Evolutionary conservation across 1,139 yeast species (phyloP).

Genomic region (Hansenula lynferdii): DNA sequence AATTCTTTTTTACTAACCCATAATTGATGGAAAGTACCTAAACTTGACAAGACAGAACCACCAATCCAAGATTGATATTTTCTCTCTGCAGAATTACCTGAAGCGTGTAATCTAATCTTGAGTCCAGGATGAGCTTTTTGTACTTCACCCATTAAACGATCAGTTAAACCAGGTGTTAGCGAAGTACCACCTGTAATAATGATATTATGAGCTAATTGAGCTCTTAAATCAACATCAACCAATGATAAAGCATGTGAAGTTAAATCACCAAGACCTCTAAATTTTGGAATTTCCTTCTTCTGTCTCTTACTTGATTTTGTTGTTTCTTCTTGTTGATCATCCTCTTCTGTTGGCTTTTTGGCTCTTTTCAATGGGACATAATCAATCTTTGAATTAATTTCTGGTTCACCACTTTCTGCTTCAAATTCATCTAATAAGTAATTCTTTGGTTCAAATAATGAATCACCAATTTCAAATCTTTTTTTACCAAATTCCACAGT

Average conservation of each 20-base stretch:
- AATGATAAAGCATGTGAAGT: slow-evolving; percentile 65
- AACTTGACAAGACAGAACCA: slow-evolving; percentile 84
- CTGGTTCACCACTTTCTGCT: slow-evolving; percentile 24
- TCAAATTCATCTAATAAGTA: slow-evolving; percentile 26
- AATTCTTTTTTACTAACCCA: slow-evolving; percentile 94
- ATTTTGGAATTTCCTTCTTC: slow-evolving; percentile 23
- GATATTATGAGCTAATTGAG: slow-evolving; percentile 87
- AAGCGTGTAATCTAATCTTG: slow-evolving; percentile 82
- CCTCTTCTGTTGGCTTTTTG: slow-evolving; percentile 26
- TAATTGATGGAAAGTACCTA: slow-evolving; percentile 95
- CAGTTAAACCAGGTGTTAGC: slow-evolving; percentile 82
- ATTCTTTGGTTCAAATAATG: slow-evolving; percentile 61
- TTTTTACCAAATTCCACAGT: slow-evolving; percentile 49
- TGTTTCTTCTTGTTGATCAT: slow-evolving; percentile 18
- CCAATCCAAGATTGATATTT: slow-evolving; percentile 93
- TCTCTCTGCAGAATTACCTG: slow-evolving; percentile 82
- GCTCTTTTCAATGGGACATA: slow-evolving; percentile 69
- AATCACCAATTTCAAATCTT: slow-evolving; percentile 66
- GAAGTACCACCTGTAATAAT: slow-evolving; percentile 90
- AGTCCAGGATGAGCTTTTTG: slow-evolving; percentile 80
- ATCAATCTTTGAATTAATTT: slow-evolving; percentile 36
- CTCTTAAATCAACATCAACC: slow-evolving; percentile 84
- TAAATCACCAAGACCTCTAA: slow-evolving; percentile 62
- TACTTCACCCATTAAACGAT: slow-evolving; percentile 72
- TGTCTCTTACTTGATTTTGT: slow-evolving; percentile 14